These are phyloP conservation scores for Lachnellula occidentalis DNA, from an alignment of 2,329 filamentous ascomycete genomes.

Conservation along the genomic window DNA sequence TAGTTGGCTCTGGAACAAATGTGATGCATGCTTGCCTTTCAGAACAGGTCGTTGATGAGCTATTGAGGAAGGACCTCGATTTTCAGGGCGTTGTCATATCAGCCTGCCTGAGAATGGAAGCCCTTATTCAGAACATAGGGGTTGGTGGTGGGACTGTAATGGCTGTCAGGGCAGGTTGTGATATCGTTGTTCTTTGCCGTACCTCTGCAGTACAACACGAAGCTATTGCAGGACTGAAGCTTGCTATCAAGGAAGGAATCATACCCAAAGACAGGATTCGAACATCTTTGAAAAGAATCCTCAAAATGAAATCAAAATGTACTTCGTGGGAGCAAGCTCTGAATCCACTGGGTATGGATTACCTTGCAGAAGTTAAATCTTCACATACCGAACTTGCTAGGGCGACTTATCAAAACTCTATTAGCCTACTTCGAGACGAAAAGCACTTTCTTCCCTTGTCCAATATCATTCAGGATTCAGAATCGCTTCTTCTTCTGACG, in stretches of 20 bases:
- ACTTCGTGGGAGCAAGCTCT: conserved; percentile 89
- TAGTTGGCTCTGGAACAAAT: conserved; percentile 77
- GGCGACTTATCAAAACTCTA: conserved; percentile 84
- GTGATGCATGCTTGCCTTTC: conserved; percentile 94
- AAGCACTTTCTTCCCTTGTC: conserved; percentile 78
- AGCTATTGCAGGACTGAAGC: conserved; percentile 81
- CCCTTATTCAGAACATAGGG: conserved; percentile 88
- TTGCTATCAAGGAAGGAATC: conserved; percentile 85
- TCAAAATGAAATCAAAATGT: conserved; percentile 78
- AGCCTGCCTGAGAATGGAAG: conserved; percentile 95
- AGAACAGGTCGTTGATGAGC: conserved; percentile 91
- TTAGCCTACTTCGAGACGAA: conserved; percentile 87
- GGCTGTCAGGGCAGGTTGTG: conserved; percentile 94
- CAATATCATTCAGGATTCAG: conserved; percentile 72
- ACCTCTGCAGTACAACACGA: conserved; percentile 87
- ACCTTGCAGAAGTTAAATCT: conserved; percentile 75
- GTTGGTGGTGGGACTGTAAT: conserved; percentile 95
- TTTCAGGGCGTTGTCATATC: conserved; percentile 93
- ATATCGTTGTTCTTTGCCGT: conserved; percentile 81
- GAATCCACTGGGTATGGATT: conserved; percentile 73
- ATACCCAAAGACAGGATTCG: conserved; percentile 75
- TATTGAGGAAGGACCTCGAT: conserved; percentile 80
- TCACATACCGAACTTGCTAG: conserved; percentile 76
- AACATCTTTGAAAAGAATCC: conserved; percentile 71
- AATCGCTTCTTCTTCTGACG: conserved; percentile 84